Evolutionary conservation across 441 rosid species (phyloP), one percentile per base, ranked within the genome.

Genomic region (Pelargonium myrrhifolium): DNA sequence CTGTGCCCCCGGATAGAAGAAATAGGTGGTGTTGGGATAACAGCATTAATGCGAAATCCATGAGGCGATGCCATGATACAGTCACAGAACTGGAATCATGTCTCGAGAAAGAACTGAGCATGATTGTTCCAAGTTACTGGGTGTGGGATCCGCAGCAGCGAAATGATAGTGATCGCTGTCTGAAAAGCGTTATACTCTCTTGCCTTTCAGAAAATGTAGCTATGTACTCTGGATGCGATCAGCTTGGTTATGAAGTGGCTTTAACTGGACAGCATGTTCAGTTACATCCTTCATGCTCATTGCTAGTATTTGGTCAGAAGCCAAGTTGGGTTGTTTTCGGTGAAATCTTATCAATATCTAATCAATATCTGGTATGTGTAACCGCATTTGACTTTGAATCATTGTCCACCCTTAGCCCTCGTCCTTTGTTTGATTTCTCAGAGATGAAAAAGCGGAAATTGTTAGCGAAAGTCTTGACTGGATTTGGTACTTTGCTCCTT

Each of bases 11-110:
- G 62, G 84, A 81, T 37, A 72, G 69, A 79, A 80, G 85, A 86
- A 90, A 81, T 69, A 79, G 71, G 68, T 93, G 98, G 97, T 93
- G 97, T 76, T 87, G 96, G 98, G 89, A 90, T 8, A 90, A 93
- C 73, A 86, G 98, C 71, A 80, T 93, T 58, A 93, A 90, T 83
- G 98, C 98, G 24, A 93, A 93, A 74, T 76, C 97, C 21, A 81
- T 93, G 95, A 77, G 97, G 68, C 86, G 97, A 75, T 90, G 96
- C 79, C 82, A 82, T 42, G 97, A 90, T 21, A 82, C 93, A 6
- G 85, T 93, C 22, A 76, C 74, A 62, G 98, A 93, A 73, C 75
- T 90, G 73, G 90, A 86, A 76, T 70, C 24, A 56, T 85, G 92
- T 75, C 83, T 93, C 31, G 63, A 78, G 72, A 87, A 76, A 76